These are phyloP conservation scores for Cryphonectria japonica DNA, from an alignment of 2,329 filamentous ascomycete genomes.

Conservation along the genomic window DNA sequence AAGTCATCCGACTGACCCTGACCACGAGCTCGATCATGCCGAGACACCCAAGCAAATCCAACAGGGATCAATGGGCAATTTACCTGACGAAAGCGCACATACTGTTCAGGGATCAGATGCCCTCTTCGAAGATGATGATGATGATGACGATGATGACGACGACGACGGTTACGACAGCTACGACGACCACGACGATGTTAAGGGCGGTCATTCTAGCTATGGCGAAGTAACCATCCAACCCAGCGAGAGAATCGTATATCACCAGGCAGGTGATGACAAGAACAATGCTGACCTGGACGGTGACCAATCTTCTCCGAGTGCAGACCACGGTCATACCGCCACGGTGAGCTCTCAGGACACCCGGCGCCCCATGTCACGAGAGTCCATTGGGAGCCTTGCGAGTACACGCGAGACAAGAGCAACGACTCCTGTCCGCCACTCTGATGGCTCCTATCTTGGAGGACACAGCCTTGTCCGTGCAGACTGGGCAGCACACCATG, in stretches of 20 bases:
- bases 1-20: background rate
- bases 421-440: constrained; percentile 17
- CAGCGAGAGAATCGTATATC: constrained; percentile 12
- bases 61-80: constrained; percentile 9
- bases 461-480: constrained; percentile 24
- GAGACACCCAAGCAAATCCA: constrained; percentile 8
- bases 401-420: constrained; percentile 18
- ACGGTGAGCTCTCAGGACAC: constrained; percentile 17
- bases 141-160: constrained; percentile 31
- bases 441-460: constrained; percentile 22
- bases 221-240: constrained; percentile 19
- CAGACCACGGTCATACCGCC: background rate
- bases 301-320: constrained; percentile 16
- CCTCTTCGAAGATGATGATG: constrained; percentile 38
- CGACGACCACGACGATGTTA: constrained; percentile 28
- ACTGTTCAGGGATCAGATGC: constrained; percentile 42
- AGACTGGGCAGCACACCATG: constrained; percentile 26
- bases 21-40: constrained; percentile 3
- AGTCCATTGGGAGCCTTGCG: constrained; percentile 17
- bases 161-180: constrained; percentile 15
- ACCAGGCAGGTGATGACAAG: constrained; percentile 17
- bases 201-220: constrained; percentile 7
- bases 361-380: constrained; percentile 10
- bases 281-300: constrained; percentile 14
- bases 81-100: constrained; percentile 33